These are phyloP conservation scores for Annulohypoxylon moriforme DNA, from an alignment of 495 filamentous ascomycete genomes.

Conservation along the genomic window DNA sequence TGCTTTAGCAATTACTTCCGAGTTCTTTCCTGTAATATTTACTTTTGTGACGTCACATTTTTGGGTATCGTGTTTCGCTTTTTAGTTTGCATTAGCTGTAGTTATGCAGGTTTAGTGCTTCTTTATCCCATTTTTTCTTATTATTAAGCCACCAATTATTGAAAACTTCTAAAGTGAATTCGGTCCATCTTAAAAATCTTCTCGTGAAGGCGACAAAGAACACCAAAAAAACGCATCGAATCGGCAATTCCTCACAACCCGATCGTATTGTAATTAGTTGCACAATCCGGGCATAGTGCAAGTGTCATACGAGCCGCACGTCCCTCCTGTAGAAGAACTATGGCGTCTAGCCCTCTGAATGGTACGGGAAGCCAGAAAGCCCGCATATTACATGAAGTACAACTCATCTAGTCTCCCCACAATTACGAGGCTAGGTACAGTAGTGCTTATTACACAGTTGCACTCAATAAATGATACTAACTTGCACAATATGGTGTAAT, in stretches of 20 bases:
- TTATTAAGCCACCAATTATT: slow-evolving; percentile 2
- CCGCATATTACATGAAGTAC: slow-evolving; percentile 36
- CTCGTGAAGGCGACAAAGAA: neutral
- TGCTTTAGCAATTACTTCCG: neutral
- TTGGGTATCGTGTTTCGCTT: neutral
- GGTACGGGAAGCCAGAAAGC: slow-evolving; percentile 23
- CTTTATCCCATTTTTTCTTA: neutral
- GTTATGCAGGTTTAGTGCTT: neutral
- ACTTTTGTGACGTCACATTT: slow-evolving; percentile 27
- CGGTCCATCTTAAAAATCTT: slow-evolving; percentile 10
- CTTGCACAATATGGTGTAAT: slow-evolving; percentile 9
- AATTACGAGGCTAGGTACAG: slow-evolving; percentile 32
- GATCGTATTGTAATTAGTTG: neutral
- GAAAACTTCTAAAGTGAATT: neutral
- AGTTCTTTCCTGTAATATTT: slow-evolving; percentile 6
- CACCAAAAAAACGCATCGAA: neutral
- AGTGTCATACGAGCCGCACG: slow-evolving; percentile 37
- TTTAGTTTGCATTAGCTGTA: neutral
- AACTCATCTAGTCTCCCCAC: slow-evolving; percentile 38
- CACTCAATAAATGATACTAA: neutral
- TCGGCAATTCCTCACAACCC: neutral
- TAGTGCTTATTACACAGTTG: slow-evolving; percentile 26
- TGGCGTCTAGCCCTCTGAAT: slow-evolving; percentile 36
- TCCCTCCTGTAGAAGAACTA: slow-evolving; percentile 25
- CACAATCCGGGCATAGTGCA: slow-evolving; percentile 26